These are phyloP conservation scores for Salix arbutifolia DNA, from an alignment of 345 rosid genomes.

Conservation along the genomic window DNA sequence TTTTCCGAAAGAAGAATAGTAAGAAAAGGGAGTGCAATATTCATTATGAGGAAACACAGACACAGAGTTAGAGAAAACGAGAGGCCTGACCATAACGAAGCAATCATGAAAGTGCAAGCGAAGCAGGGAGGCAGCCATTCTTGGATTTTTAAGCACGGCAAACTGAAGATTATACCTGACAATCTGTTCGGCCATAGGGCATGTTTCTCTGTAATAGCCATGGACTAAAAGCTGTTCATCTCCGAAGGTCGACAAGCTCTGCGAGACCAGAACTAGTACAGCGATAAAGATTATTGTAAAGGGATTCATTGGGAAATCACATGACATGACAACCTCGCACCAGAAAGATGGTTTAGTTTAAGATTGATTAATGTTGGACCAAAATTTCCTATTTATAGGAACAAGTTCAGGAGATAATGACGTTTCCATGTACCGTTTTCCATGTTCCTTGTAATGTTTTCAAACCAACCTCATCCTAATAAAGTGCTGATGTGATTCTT, in stretches of 20 bases:
- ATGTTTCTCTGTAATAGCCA: conserved; percentile 70
- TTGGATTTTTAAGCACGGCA: conserved; percentile 64
- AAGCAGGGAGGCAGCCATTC: conserved; percentile 78
- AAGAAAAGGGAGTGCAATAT: not conserved
- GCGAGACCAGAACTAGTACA: conserved; percentile 22
- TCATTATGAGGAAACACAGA: not conserved
- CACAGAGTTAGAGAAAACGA: not conserved
- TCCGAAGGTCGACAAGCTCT: conserved; percentile 6
- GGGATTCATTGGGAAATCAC: conserved; percentile 23
- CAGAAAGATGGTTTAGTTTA: too few species aligned
- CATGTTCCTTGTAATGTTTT: conserved; percentile 12
- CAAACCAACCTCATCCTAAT: conserved; percentile 33
- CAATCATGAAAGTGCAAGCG: conserved; percentile 88
- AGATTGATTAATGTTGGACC: too few species aligned
- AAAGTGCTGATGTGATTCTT: not conserved
- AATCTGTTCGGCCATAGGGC: conserved; percentile 66
- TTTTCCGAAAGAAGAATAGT: not conserved
- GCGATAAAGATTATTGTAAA: conserved; percentile 11
- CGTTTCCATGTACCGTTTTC: conserved; percentile 1
- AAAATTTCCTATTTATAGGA: not conserved
- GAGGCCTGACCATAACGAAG: conserved; percentile 52
- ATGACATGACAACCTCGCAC: not conserved
- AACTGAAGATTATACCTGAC: conserved; percentile 48
- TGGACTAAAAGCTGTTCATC: conserved; percentile 34
- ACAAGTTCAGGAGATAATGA: not conserved